Evolutionary conservation across 805 yeast genomes (phyloP).

Genomic region (Ogataea nonfermentans): DNA sequence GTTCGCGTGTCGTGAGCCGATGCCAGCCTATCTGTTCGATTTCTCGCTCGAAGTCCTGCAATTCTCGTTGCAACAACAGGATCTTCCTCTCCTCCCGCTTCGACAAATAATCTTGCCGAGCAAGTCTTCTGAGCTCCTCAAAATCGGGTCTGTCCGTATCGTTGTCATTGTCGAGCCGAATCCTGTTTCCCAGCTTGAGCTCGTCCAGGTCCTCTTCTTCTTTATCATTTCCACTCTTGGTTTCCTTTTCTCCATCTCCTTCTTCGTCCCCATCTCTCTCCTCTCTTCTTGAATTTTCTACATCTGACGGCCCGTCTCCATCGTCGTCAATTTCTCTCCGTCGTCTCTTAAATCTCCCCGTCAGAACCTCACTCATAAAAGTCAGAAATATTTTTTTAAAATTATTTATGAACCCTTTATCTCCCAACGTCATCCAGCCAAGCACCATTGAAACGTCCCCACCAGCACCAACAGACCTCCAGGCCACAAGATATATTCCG

Average conservation of each 20-base stretch:
- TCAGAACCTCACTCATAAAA: slow-evolving; percentile 6
- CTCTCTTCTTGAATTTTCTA: background rate
- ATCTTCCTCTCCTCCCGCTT: slow-evolving; percentile 49
- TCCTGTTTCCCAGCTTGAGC: slow-evolving; percentile 9
- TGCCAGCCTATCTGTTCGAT: slow-evolving; percentile 54
- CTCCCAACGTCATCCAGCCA: background rate
- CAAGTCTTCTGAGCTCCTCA: slow-evolving; percentile 40
- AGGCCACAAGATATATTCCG: slow-evolving; percentile 50
- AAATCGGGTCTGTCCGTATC: slow-evolving; percentile 20
- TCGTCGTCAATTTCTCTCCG: slow-evolving; percentile 7
- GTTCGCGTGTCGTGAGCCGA: slow-evolving; percentile 46
- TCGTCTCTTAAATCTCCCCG: slow-evolving; percentile 9
- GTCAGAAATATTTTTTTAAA: background rate
- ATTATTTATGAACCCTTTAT: slow-evolving; percentile 1
- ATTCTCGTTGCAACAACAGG: slow-evolving; percentile 43
- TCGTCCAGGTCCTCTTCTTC: slow-evolving; percentile 3
- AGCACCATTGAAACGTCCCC: slow-evolving; percentile 1
- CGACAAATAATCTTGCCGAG: slow-evolving; percentile 48
- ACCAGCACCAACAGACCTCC: slow-evolving; percentile 13
- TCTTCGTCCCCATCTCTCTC: background rate
- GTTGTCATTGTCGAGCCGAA: slow-evolving; percentile 10
- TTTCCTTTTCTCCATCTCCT: background rate
- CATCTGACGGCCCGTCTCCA: slow-evolving; percentile 1
- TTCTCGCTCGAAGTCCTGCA: slow-evolving; percentile 48
- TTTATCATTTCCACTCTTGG: background rate